Evolutionary conservation across 306 rosid genomes (phyloP).

Genomic region (Acmispon strigosus): DNA sequence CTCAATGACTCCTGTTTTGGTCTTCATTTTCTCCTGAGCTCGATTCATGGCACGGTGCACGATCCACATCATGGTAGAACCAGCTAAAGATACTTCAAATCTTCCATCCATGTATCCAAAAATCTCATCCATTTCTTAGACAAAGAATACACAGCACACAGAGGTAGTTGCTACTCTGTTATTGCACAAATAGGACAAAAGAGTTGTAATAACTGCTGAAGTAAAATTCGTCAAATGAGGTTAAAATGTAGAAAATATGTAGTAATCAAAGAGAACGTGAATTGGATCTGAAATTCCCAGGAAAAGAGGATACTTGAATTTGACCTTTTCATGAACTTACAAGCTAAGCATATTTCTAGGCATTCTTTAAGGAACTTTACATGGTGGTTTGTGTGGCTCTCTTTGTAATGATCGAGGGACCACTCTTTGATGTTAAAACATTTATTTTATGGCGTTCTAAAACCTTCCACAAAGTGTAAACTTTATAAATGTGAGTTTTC

Average conservation of each 20-base stretch:
- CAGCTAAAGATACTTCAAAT: conserved; percentile 47
- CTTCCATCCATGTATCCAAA: conserved; percentile 43
- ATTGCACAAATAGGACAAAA: background rate
- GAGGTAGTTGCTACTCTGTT: background rate
- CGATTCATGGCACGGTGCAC: conserved; percentile 75
- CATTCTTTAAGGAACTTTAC: conserved; percentile 23
- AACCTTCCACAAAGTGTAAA: too few relatives aligned
- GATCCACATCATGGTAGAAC: conserved; percentile 88
- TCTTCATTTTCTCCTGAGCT: conserved; percentile 71
- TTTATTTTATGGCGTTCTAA: too few relatives aligned
- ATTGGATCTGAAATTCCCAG: conserved; percentile 18
- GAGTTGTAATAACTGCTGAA: background rate
- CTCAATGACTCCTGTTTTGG: conserved; percentile 59
- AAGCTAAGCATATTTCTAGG: conserved; percentile 16
- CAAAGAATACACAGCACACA: background rate
- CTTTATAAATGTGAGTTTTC: too few relatives aligned
- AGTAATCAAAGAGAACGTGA: background rate
- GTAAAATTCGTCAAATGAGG: background rate
- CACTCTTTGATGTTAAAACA: too few relatives aligned
- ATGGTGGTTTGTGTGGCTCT: background rate
- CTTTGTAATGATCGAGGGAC: too few relatives aligned
- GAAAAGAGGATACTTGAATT: conserved; percentile 14
- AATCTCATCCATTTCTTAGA: conserved; percentile 41
- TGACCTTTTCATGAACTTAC: conserved; percentile 32
- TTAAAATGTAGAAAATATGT: background rate